Conservation (phyloP, 2,329 filamentous ascomycete species). For the Sclerotinia nivalis region DNA sequence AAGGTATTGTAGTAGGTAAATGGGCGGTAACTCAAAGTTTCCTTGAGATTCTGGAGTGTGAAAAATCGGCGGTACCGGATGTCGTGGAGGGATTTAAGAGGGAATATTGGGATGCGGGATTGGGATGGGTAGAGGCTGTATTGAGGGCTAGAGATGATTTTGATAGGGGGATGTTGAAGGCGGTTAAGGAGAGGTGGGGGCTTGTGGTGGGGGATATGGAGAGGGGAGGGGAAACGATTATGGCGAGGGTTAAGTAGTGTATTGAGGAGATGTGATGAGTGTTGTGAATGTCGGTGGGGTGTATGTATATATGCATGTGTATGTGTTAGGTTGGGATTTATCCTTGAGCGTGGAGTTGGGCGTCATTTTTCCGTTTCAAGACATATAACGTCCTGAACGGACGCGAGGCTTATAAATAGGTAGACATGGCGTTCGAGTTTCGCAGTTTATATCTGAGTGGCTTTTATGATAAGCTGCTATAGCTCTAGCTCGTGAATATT, state of each 20-base stretch:
- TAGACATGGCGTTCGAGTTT: not conserved
- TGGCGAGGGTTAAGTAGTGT: constrained; percentile 80
- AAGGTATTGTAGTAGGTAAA: constrained; percentile 76
- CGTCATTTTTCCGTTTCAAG: not conserved
- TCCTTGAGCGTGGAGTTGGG: constrained; percentile 6
- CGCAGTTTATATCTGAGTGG: not conserved
- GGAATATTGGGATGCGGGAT: constrained; percentile 89
- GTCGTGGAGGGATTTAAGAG: constrained; percentile 83
- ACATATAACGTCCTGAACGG: not conserved
- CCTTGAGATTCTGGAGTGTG: constrained; percentile 73
- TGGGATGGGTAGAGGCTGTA: constrained; percentile 94
- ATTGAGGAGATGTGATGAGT: not conserved
- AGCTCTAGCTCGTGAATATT: not conserved
- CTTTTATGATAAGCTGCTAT: not conserved
- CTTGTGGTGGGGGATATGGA: constrained; percentile 78
- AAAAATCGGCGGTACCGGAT: constrained; percentile 70
- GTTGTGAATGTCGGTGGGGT: no score
- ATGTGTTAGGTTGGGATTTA: not conserved
- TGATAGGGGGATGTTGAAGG: constrained; percentile 83
- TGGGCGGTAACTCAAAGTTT: constrained; percentile 91
- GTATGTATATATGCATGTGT: not conserved
- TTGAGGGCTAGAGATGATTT: constrained; percentile 88
- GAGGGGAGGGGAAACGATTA: constrained; percentile 84
- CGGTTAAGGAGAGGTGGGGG: constrained; percentile 84
- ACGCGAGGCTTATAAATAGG: no score